Evolutionary conservation across 2,329 filamentous ascomycete species (phyloP).

Genomic region (Byssochlamys sp.): DNA sequence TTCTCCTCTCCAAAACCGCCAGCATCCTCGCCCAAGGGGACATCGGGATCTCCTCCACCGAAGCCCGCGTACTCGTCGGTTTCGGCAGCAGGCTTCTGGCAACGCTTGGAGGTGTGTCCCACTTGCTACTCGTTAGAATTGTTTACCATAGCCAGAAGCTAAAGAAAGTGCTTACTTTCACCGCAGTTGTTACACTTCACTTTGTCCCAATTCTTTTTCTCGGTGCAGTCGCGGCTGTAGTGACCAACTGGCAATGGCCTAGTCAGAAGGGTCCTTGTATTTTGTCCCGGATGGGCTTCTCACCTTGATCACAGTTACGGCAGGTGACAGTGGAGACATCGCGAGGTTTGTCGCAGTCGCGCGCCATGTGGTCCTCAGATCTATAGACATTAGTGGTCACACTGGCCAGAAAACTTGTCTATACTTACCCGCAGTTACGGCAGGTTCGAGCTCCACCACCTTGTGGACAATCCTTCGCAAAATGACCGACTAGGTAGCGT

Average conservation of each 20-base stretch:
- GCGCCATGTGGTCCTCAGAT: slow-evolving; percentile 34
- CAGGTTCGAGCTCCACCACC: slow-evolving; percentile 28
- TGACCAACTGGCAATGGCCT: slow-evolving; percentile 27
- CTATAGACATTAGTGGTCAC: slow-evolving; percentile 13
- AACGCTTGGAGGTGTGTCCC: slow-evolving; percentile 35
- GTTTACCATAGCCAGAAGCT: background rate
- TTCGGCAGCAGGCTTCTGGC: slow-evolving; percentile 18
- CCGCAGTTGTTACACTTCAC: slow-evolving; percentile 38
- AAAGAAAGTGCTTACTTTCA: slow-evolving; percentile 26
- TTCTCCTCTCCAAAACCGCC: background rate
- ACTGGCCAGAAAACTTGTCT: background rate
- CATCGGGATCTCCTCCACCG: slow-evolving; percentile 9
- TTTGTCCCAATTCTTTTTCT: slow-evolving; percentile 34
- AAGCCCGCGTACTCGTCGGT: slow-evolving; percentile 4
- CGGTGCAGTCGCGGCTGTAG: slow-evolving; percentile 33
- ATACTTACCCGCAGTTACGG: slow-evolving; percentile 36
- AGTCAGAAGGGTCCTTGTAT: slow-evolving; percentile 5
- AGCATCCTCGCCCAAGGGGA: slow-evolving; percentile 3
- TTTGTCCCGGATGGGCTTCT: slow-evolving; percentile 4
- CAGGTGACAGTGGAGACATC: slow-evolving; percentile 33
- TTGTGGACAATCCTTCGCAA: slow-evolving; percentile 38
- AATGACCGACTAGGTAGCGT: slow-evolving; percentile 30
- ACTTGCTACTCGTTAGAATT: slow-evolving; percentile 19
- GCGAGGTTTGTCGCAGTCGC: slow-evolving; percentile 35
- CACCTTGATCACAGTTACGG: slow-evolving; percentile 38